Evolutionary conservation across 179 eudicot genomes (phyloP), one percentile per base, ranked within the genome.

Genomic region (Corrigiola litoralis): DNA sequence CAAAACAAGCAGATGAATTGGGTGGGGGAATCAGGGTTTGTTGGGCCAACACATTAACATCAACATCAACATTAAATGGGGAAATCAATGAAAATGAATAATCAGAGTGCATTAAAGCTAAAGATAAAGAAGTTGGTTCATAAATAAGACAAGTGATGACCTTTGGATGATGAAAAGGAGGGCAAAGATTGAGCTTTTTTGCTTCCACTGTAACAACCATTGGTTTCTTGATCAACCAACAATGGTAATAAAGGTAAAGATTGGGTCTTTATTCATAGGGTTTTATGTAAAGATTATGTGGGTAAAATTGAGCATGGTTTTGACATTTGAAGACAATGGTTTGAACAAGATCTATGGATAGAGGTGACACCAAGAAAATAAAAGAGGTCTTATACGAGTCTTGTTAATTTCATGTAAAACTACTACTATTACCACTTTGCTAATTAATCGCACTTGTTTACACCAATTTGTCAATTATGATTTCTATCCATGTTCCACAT

Each of bases 61-160:
- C n/a, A n/a, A n/a, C n/a, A n/a, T n/a, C n/a, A n/a, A n/a, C n/a
- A n/a, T n/a, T n/a, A 59, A 84, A 72, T 5, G 84, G 79, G 46
- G 85, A 78, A 79, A 74, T 81, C 74, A 91, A 88, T 57, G 96
- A 86, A 82, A 84, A 37, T 16, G 91, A 80, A 60, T 89, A 79
- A 58, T 86, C 91, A 46, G 85, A 76, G 70, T 86, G 91, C 64
- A 75, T 64, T 28, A 89, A 81, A 36, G 94, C 85, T 29, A 91
- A 75, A 62, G 94, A 84, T n/a, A 40, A 65, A 33, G 96, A 88
- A 51, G 46, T 67, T 29, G 94, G 85, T 27, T 88, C 85, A 68
- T 78, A 77, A 51, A 82, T 80, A 47, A 88, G 60, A 45, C 87
- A 79, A 54, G 77, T 70, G 36, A 69, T 70, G 51, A 71, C 40